A percentile compares a stretch with the other conserved stretches of the same genome.
Conservation (phyloP, 1,284 basidiomycete species). For the Kwoniella shivajii region DNA sequence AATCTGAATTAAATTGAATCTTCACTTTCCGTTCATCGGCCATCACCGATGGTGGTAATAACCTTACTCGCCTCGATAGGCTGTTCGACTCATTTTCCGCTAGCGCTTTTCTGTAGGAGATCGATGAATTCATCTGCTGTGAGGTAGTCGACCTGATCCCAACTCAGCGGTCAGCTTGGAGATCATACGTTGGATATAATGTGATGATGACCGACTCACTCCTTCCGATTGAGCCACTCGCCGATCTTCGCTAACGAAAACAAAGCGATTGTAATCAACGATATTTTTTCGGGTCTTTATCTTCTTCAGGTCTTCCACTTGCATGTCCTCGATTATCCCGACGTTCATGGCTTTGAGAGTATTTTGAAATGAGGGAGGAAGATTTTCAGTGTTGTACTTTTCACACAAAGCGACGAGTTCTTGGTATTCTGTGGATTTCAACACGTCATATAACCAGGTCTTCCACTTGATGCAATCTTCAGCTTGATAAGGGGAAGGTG, state of each 20-base stretch:
- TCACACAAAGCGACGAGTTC: constrained; percentile 26
- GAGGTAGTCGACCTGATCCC: constrained; percentile 32
- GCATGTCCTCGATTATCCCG: constrained; percentile 5
- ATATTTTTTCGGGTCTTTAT: constrained; percentile 37
- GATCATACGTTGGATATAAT: background rate
- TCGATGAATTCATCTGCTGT: constrained; percentile 35
- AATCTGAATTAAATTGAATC: too few relatives aligned
- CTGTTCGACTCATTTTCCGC: too few relatives aligned
- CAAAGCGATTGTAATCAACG: constrained; percentile 34
- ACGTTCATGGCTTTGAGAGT: background rate
- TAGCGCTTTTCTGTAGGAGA: too few relatives aligned
- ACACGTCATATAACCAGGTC: constrained; percentile 28
- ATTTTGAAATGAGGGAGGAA: constrained; percentile 3
- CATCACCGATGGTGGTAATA: too few relatives aligned
- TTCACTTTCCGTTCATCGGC: too few relatives aligned
- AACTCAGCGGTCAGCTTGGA: background rate
- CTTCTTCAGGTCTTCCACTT: constrained; percentile 29
- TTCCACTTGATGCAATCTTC: constrained; percentile 28
- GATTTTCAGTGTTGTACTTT: background rate
- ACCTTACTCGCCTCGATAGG: too few relatives aligned
- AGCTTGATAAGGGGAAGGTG: constrained; percentile 23
- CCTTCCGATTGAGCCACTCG: background rate
- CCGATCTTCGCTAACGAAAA: constrained; percentile 35
- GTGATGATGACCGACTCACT: constrained; percentile 19
- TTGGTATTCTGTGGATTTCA: constrained; percentile 15